Evolutionary conservation across 192 early-diverging fungal species (phyloP).

Genomic region (Coemansia sp.): DNA sequence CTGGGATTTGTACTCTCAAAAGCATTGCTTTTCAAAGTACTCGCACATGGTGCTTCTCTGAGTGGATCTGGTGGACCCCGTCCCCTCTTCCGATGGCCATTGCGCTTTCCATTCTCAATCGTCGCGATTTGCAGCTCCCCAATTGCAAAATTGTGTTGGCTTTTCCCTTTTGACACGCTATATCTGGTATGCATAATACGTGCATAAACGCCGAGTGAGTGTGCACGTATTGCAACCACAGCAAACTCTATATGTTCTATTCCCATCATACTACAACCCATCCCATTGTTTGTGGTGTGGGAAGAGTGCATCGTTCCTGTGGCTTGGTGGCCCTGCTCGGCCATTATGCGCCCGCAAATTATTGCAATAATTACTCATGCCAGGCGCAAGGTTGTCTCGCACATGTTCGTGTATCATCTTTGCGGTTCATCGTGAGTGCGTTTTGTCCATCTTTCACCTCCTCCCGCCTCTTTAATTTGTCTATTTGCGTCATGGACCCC

Average conservation of each 20-base stretch:
- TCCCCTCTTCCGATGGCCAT: neutral
- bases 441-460: neutral
- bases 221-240: neutral
- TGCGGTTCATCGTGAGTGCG: neutral
- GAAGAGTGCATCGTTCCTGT: constrained; percentile 2
- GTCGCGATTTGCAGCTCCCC: constrained; percentile 2
- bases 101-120: neutral
- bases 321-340: constrained; percentile 5
- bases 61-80: neutral
- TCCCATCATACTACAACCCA: constrained; percentile 5
- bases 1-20: too few relatives aligned
- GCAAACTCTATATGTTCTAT: neutral
- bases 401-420: neutral
- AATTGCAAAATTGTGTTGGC: neutral
- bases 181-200: constrained; percentile 7
- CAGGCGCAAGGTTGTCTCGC: too few relatives aligned
- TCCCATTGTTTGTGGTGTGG: neutral
- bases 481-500: constrained; percentile 7
- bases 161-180: constrained; percentile 5
- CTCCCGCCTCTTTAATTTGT: constrained; percentile 2
- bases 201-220: neutral
- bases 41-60: neutral
- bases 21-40: neutral
- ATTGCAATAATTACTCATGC: neutral
- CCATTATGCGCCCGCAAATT: constrained; percentile 1